Evolutionary conservation across 2,329 filamentous ascomycete species (phyloP).

Genomic region (Aspergillus arachidicola): DNA sequence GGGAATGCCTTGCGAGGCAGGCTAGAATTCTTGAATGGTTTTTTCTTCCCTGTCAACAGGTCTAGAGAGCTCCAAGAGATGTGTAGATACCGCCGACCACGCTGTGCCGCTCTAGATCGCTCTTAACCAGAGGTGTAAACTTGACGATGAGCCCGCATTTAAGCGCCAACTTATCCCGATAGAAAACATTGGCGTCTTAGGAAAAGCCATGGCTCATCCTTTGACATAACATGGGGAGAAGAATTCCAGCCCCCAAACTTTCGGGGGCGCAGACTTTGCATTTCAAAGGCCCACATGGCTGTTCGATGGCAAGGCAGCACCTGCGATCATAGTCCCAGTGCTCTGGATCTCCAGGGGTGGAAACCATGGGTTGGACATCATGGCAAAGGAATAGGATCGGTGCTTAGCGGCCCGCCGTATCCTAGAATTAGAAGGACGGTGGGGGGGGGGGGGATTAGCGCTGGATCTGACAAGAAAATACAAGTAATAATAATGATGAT

Average conservation of each 20-base stretch:
- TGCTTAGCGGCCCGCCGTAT: constrained; percentile 19
- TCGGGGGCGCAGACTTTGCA: constrained; percentile 34
- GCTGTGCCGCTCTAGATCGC: constrained; percentile 33
- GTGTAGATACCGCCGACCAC: constrained; percentile 32
- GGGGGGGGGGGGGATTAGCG: constrained; percentile 24
- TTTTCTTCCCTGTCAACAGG: constrained; percentile 28
- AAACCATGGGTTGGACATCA: constrained; percentile 20
- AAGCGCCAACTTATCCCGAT: constrained; percentile 38
- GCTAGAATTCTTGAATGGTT: constrained; percentile 29
- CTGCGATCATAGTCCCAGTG: constrained; percentile 24
- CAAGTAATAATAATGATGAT: background rate
- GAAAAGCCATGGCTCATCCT: constrained; percentile 15
- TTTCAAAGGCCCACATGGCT: constrained; percentile 26
- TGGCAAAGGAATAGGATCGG: constrained; percentile 16
- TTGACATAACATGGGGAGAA: constrained; percentile 22
- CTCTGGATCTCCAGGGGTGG: constrained; percentile 26
- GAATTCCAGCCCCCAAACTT: constrained; percentile 36
- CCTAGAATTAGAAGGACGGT: constrained; percentile 20
- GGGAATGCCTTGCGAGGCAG: constrained; percentile 40
- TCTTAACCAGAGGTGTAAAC: constrained; percentile 29
- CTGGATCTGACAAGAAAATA: constrained; percentile 16
- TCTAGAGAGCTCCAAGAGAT: constrained; percentile 31
- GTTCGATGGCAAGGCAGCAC: constrained; percentile 20
- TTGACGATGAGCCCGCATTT: constrained; percentile 39
- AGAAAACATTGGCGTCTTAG: constrained; percentile 26